A percentile compares a stretch with the other conserved stretches of the same genome.
phyloP scores from a whole-genome alignment of 2,329 filamentous ascomycete genomes.

The Fusarium udum region DNA sequence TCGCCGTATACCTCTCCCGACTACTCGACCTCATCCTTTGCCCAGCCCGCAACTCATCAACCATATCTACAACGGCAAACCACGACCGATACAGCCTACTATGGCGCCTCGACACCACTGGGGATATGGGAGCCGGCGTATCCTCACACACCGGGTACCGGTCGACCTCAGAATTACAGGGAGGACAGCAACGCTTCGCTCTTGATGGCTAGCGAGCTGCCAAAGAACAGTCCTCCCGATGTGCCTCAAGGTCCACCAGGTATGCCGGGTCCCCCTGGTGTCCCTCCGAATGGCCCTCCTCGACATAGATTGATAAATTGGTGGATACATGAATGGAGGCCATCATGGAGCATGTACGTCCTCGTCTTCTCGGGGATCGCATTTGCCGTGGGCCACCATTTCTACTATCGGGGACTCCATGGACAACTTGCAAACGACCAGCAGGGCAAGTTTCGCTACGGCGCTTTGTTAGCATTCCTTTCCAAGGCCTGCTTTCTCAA shows the following conservation, averaged over 20 bases:
- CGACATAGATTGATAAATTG: conserved; percentile 5
- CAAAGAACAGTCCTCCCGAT: conserved; percentile 5
- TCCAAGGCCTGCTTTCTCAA: conserved; percentile 42
- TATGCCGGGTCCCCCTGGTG: neutral
- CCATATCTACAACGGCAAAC: conserved; percentile 23
- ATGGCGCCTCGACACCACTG: conserved; percentile 27
- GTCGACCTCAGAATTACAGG: conserved; percentile 21
- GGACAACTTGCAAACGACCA: conserved; percentile 31
- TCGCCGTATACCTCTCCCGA: conserved; percentile 26
- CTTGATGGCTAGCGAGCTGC: neutral
- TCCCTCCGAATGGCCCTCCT: neutral
- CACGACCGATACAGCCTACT: conserved; percentile 24
- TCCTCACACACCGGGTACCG: conserved; percentile 5
- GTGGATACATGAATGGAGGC: conserved; percentile 35
- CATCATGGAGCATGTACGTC: conserved; percentile 40
- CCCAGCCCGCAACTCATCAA: conserved; percentile 11
- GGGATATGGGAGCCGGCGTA: conserved; percentile 29
- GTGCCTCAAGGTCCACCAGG: neutral
- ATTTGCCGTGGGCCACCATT: conserved; percentile 40
- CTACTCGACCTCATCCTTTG: conserved; percentile 9
- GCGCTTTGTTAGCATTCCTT: conserved; percentile 36
- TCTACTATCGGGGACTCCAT: conserved; percentile 36
- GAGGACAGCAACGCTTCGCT: conserved; percentile 35
- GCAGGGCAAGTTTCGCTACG: conserved; percentile 37
- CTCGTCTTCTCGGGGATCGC: conserved; percentile 36